Evolutionary conservation across 2,329 filamentous ascomycete species (phyloP).

Genomic region (Pseudogymnoascus sp.): DNA sequence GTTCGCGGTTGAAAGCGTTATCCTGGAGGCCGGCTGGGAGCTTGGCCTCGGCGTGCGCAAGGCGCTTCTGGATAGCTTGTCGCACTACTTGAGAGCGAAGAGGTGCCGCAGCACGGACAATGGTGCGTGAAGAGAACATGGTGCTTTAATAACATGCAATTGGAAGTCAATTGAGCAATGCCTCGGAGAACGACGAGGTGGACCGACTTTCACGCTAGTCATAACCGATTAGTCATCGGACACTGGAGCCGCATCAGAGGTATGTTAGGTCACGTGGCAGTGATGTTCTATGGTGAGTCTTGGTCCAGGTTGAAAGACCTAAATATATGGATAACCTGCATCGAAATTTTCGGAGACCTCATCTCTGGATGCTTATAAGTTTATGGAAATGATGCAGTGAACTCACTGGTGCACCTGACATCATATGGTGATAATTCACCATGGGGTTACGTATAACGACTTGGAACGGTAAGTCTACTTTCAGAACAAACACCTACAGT

Average conservation of each 20-base stretch:
- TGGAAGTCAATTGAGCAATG: background rate
- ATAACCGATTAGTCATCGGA: background rate
- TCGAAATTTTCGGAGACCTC: background rate
- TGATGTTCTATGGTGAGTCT: background rate
- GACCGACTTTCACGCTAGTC: constrained; percentile 6
- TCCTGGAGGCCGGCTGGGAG: constrained; percentile 51
- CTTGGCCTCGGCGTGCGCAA: constrained; percentile 49
- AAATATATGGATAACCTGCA: background rate
- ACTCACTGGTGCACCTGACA: background rate
- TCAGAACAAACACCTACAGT: constrained; percentile 11
- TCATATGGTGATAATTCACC: constrained; percentile 6
- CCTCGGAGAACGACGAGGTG: constrained; percentile 3
- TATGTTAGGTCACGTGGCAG: background rate
- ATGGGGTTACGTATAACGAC: constrained; percentile 78
- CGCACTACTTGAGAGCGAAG: constrained; percentile 48
- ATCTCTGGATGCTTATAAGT: background rate
- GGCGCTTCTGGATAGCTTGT: constrained; percentile 57
- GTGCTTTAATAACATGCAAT: constrained; percentile 22
- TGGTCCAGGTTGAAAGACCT: background rate
- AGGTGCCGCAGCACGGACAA: constrained; percentile 51
- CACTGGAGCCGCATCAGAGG: background rate
- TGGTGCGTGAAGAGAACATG: constrained; percentile 58
- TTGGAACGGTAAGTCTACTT: constrained; percentile 61
- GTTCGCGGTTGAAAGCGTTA: constrained; percentile 91
- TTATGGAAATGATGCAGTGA: background rate